Conservation (phyloP, 2,329 filamentous ascomycete species). For the Triangularia verruculosa region DNA sequence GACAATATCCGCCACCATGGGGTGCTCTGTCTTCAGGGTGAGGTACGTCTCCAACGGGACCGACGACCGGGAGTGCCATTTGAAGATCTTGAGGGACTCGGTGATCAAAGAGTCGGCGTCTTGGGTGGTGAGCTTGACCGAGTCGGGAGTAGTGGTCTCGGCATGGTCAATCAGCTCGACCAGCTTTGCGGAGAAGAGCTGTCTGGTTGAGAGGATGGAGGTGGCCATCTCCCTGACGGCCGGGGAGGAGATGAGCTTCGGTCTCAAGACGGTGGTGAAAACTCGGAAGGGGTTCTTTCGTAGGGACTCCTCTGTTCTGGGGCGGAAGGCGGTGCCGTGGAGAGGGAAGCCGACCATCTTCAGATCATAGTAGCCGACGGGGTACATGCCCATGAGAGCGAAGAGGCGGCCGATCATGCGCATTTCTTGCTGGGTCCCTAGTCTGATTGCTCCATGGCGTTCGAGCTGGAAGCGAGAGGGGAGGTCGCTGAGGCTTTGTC, state of each 20-base stretch:
- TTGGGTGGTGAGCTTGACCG: slow-evolving; percentile 29
- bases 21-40: slow-evolving; percentile 41
- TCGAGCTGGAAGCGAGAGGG: slow-evolving; percentile 15
- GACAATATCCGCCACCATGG: slow-evolving; percentile 48
- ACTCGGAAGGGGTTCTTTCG: slow-evolving; percentile 43
- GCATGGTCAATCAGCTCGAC: slow-evolving; percentile 34
- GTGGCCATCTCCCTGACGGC: slow-evolving; percentile 4
- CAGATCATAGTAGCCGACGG: slow-evolving; percentile 53
- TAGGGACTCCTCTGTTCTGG: slow-evolving; percentile 35
- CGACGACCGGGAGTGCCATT: slow-evolving; percentile 44
- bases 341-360: slow-evolving; percentile 46
- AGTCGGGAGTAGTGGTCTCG: slow-evolving; percentile 29
- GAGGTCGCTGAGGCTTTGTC: slow-evolving; percentile 10
- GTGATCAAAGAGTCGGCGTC: slow-evolving; percentile 39
- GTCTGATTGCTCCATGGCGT: slow-evolving; percentile 47
- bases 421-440: slow-evolving; percentile 45
- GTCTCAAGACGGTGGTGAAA: slow-evolving; percentile 38
- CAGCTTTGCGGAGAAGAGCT: slow-evolving; percentile 12
- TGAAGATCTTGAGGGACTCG: slow-evolving; percentile 45
- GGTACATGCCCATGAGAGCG: slow-evolving; percentile 44
- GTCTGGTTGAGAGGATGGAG: slow-evolving; percentile 3
- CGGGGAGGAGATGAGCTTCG: slow-evolving; percentile 37
- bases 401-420: slow-evolving; percentile 44
- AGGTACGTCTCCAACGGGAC: slow-evolving; percentile 42
- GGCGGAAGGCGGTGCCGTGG: slow-evolving; percentile 52